These are phyloP conservation scores for Whalleya microplaca DNA, from an alignment of 2,329 filamentous ascomycete species.

Conservation along the genomic window DNA sequence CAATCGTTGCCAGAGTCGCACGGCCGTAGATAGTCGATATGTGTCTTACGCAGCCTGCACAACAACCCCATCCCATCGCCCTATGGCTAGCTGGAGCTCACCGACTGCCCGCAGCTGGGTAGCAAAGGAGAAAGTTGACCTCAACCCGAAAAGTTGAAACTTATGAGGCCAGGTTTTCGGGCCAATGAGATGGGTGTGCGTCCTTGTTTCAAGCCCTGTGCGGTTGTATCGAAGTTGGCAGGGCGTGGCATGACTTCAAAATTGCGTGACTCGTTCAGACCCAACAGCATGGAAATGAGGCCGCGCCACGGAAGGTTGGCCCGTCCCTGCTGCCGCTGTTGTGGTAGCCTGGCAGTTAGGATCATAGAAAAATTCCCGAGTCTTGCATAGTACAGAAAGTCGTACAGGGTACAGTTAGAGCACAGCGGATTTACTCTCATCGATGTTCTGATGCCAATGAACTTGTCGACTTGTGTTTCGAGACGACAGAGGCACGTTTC, in stretches of 20 bases:
- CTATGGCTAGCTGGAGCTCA: conserved; percentile 11
- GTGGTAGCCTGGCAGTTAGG: conserved; percentile 21
- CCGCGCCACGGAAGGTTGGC: conserved; percentile 25
- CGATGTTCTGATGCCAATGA: background rate
- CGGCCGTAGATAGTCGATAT: conserved; percentile 15
- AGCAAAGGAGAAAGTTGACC: conserved; percentile 4
- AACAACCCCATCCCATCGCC: conserved; percentile 10
- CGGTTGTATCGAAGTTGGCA: conserved; percentile 10
- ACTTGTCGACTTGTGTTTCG: background rate
- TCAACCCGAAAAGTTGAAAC: conserved; percentile 18
- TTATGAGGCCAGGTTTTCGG: background rate
- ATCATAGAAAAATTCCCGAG: conserved; percentile 26
- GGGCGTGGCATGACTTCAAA: conserved; percentile 8
- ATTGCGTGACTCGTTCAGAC: conserved; percentile 28
- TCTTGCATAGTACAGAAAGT: conserved; percentile 16
- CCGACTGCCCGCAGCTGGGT: background rate
- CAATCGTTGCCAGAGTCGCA: conserved; percentile 13
- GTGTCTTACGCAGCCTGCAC: conserved; percentile 26
- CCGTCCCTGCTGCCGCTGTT: conserved; percentile 13
- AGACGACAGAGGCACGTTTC: background rate
- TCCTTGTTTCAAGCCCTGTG: conserved; percentile 4
- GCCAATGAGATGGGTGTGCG: conserved; percentile 7
- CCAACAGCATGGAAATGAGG: conserved; percentile 28
- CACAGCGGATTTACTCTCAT: background rate
- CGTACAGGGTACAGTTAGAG: background rate